Percentiles rank a stretch among this genome's conserved stretches.
These are phyloP conservation scores for Samsoniella hepiali DNA, from an alignment of 2,329 filamentous ascomycete genomes.

Conservation along the genomic window DNA sequence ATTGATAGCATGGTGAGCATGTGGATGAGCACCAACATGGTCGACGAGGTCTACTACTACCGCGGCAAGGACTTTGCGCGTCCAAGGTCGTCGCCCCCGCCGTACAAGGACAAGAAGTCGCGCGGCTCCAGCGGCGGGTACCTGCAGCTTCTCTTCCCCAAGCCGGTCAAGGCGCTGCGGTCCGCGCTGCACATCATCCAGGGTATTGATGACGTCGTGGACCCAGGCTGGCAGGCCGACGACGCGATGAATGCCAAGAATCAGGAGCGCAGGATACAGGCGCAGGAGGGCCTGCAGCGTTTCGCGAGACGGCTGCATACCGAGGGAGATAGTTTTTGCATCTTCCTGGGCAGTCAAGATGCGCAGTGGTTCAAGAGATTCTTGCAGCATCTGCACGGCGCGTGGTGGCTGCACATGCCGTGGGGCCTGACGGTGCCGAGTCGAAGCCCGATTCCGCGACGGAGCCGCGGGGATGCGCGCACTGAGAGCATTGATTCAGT, in stretches of 20 bases:
- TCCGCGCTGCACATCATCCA: conserved; percentile 28
- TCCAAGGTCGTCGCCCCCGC: conserved; percentile 17
- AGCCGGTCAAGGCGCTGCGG: conserved; percentile 24
- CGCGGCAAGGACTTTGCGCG: conserved; percentile 29
- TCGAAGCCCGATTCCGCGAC: background rate
- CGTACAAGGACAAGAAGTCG: conserved; percentile 25
- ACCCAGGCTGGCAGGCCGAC: conserved; percentile 28
- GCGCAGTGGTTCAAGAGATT: conserved; percentile 28
- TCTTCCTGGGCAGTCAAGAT: conserved; percentile 28
- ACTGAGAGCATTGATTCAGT: background rate
- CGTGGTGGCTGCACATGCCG: conserved; percentile 29
- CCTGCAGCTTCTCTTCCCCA: conserved; percentile 24
- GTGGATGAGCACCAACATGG: conserved; percentile 30
- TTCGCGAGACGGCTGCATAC: conserved; percentile 24
- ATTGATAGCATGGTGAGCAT: conserved; percentile 28
- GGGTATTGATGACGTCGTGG: conserved; percentile 27
- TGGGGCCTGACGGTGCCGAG: conserved; percentile 24
- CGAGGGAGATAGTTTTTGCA: conserved; percentile 26
- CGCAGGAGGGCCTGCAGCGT: conserved; percentile 23
- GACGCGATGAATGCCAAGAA: conserved; percentile 25
- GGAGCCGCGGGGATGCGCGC: background rate
- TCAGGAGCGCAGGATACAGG: conserved; percentile 23
- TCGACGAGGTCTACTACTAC: conserved; percentile 30
- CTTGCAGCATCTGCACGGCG: conserved; percentile 26
- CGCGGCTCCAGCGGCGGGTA: conserved; percentile 23